These are phyloP conservation scores for Fragaria ananassa DNA, from an alignment of 306 rosid species.

Conservation along the genomic window DNA sequence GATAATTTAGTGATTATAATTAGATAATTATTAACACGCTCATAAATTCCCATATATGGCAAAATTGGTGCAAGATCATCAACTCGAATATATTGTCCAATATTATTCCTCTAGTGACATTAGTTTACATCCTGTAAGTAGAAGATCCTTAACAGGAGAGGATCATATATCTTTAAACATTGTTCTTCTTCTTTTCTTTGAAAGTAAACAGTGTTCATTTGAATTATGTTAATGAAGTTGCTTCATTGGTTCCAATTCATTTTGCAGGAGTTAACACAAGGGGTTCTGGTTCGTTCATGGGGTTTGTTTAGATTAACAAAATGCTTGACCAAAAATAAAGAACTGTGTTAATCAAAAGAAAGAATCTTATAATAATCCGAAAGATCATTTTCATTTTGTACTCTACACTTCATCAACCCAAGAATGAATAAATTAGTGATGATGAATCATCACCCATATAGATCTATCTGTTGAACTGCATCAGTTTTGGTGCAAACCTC, in stretches of 20 bases:
- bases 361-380: not conserved
- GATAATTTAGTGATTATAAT: not conserved
- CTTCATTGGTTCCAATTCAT: not conserved
- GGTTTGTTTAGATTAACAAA: not conserved
- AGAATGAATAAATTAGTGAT: not conserved
- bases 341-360: not conserved
- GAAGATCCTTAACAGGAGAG: not conserved
- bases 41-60: not conserved
- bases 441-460: not conserved
- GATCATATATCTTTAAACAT: no score
- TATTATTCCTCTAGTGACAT: not conserved
- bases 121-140: not conserved
- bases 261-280: no score
- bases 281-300: not conserved
- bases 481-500: constrained; percentile 4
- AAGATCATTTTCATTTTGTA: not conserved
- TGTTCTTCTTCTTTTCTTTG: not conserved
- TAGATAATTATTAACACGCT: not conserved
- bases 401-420: not conserved
- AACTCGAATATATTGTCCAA: no score
- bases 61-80: not conserved
- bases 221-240: not conserved
- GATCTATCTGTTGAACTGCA: not conserved
- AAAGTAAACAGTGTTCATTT: not conserved
- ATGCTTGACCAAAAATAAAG: not conserved